Evolutionary conservation across 2,329 filamentous ascomycete genomes (phyloP).

Genomic region (Botrytis elliptica): DNA sequence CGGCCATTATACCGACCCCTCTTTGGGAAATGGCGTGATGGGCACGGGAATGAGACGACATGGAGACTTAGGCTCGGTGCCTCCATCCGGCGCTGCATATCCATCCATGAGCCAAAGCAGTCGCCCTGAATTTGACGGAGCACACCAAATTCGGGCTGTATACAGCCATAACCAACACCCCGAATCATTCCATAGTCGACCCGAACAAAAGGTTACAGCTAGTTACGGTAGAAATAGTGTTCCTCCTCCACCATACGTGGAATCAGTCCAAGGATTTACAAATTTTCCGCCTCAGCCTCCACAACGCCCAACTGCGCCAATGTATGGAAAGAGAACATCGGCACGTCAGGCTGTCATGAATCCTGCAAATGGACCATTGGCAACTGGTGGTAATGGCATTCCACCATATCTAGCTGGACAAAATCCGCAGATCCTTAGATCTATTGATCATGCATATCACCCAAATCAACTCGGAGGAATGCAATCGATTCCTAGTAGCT

Average conservation of each 20-base stretch:
- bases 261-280: fast-evolving
- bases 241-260: too few relatives aligned
- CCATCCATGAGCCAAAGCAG: not conserved
- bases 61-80: not conserved
- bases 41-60: not conserved
- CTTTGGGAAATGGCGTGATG: not conserved
- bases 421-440: not conserved
- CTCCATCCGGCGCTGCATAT: fast-evolving
- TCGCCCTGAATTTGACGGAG: fast-evolving
- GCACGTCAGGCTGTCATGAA: not conserved
- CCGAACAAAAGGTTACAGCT: not conserved
- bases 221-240: not conserved
- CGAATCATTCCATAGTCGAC: not conserved
- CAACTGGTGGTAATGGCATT: too few relatives aligned
- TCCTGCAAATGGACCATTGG: fast-evolving
- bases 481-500: not conserved
- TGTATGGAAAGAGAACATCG: not conserved
- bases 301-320: not conserved
- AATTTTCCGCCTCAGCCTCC: not conserved
- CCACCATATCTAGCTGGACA: too few relatives aligned
- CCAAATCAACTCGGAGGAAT: not conserved
- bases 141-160: not conserved
- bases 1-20: not conserved
- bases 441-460: fast-evolving
- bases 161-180: not conserved